phyloP scores from a whole-genome alignment of 2,329 filamentous ascomycete species.

The Colletotrichum tropicicola region DNA sequence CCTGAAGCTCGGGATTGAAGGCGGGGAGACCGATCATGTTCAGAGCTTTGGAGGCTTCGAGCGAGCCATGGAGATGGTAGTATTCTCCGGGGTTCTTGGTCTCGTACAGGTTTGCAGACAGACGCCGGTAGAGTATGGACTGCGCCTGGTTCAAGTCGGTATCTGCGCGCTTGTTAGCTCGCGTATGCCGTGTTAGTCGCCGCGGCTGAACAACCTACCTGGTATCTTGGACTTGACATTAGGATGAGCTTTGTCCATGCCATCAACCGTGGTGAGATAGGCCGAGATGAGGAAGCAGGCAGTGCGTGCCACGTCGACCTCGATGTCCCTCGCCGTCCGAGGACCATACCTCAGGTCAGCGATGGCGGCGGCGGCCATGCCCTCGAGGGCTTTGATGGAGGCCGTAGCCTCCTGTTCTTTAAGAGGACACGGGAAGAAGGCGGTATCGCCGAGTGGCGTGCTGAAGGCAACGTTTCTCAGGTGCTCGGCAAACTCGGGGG shows the following conservation, averaged over 20 bases:
- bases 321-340: constrained; percentile 47
- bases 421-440: constrained; percentile 50
- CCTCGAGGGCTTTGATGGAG: constrained; percentile 68
- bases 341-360: constrained; percentile 62
- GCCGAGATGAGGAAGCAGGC: constrained; percentile 66
- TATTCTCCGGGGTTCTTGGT: constrained; percentile 67
- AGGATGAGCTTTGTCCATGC: constrained; percentile 56
- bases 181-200: neutral
- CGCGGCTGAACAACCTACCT: constrained; percentile 21
- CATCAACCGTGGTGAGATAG: constrained; percentile 64
- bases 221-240: constrained; percentile 47
- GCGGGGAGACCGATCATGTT: constrained; percentile 71
- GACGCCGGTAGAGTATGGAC: constrained; percentile 70
- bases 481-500: constrained; percentile 39
- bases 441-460: constrained; percentile 38
- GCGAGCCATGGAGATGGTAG: constrained; percentile 74
- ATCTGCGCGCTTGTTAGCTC: constrained; percentile 49
- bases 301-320: constrained; percentile 61
- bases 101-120: constrained; percentile 73
- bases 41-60: constrained; percentile 70
- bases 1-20: constrained; percentile 64
- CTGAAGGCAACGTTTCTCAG: constrained; percentile 40
- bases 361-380: constrained; percentile 66
- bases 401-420: constrained; percentile 49
- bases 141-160: constrained; percentile 73